Base-by-base conservation (phyloP, 441 rosid genomes). In the Syzygium syzygioides region DNA sequence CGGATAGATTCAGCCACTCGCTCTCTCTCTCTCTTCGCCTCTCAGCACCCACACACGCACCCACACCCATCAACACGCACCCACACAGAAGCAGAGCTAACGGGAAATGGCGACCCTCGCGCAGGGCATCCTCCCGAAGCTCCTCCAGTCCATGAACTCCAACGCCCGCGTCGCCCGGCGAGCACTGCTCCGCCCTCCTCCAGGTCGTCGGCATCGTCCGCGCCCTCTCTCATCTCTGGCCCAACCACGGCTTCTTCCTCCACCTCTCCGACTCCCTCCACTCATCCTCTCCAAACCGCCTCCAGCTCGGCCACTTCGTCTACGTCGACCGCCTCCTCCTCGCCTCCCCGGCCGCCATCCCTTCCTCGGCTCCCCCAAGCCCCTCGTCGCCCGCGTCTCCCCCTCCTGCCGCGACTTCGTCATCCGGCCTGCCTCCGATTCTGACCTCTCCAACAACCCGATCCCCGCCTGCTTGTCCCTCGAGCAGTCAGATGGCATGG, bases 181-280 rank as follows among this genome's bases (percentile, higher is more conserved):
- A 97, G 91, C 98, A 96, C 95, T 96, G 99, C 89, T 96, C 94
- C 52, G 90, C 99, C 45, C 95, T 93, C 87, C 95, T 97, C 86
- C 99, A 97, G 89, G 96, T 97, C 88, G 93, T 96, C 54, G 98
- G 98, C 88, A 96, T 96, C 6, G 98, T 97, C 52, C 99, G 98
- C 4, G 98, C 98, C 60, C 97, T 98, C 55, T 60, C 86, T 85
- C 96, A 96, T 87, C 97, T 97, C 90, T 95, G 95, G 95, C 96
- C 99, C 5, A 96, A 96, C 91, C 97, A 95, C 87, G 99, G 99
- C 66, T 97, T 96, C 95, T 96, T 93, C 90, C 97, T 97, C 32
- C 98, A 97, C 89, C 96, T 97, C 90, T 97, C 99, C 25, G 99
- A 97, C 86, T 97, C 99, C 83, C 95, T 96, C 88, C 96, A 96